Base-by-base conservation (phyloP, 495 filamentous ascomycete species). In the Hypoxylon crocopeplum region DNA sequence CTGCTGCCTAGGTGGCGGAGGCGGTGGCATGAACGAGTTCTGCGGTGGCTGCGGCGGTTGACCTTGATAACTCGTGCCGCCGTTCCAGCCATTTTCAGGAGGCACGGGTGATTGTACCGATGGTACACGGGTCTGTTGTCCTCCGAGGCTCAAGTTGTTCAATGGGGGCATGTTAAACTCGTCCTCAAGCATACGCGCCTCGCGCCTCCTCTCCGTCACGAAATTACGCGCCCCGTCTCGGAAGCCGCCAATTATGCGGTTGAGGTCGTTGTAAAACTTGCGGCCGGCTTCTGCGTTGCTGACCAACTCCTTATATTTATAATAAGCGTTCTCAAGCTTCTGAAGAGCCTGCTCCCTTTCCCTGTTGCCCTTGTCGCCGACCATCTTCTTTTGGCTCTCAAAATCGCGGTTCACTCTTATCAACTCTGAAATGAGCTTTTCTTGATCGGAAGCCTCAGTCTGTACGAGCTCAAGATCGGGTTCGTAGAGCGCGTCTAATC, bases 231-330 rank as follows among this genome's bases (percentile, higher is more conserved):
- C 86, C 29, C 89, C 90, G 56, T 95, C 92, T 16, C 90, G 80
- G 54, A 79, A 81, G 19, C 87, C 79, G 7, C 79, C 84, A 1
- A 97, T 86, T 36, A 97, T 92, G 71, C 88, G 89, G 33, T 86
- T 89, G 1, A 98, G 82, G 65, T 97, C 93, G 67, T 98, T 98
- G 76, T 98, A 98, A 70, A 98, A 98, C 64, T 96, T 97, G 34
- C 93, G 75, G 1, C 91, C 94, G 0, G 88, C 89, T 48, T 97
- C 91, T 0, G 97, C 75, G 66, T 98, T 95, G 34, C 82, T 88
- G 34, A 95, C 84, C 47, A 97, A 88, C 71, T 98, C 93, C 72
- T 94, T 95, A 73, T 97, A 97, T 74, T 92, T 94, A 72, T 90
- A 81, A 69, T 95, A 97, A 7, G 91, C 94, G 48, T 92, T 94